phyloP scores from a whole-genome alignment of 805 yeast genomes.

The Wickerhamomyces canadensis region DNA sequence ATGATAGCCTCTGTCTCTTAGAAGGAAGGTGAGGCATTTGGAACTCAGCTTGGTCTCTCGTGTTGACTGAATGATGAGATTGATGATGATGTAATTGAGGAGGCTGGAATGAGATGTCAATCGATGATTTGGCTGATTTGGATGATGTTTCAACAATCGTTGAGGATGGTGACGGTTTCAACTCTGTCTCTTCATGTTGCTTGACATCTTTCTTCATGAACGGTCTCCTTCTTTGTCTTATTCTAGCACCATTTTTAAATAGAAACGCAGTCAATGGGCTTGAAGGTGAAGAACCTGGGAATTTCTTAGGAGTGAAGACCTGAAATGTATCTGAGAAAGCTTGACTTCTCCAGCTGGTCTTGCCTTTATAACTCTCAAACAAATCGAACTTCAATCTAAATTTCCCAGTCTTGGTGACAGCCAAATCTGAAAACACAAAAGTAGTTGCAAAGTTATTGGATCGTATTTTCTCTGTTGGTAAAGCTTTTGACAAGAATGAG shows the following conservation, averaged over 20 bases:
- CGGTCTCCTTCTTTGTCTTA: conserved; percentile 25
- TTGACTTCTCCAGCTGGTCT: conserved; percentile 16
- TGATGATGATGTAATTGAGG: too few species aligned
- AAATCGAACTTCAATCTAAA: conserved; percentile 23
- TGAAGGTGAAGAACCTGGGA: conserved; percentile 26
- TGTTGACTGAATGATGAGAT: not conserved
- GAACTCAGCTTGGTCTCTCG: too few species aligned
- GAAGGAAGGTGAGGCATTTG: too few species aligned
- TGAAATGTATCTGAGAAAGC: conserved; percentile 18
- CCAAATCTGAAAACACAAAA: conserved; percentile 28
- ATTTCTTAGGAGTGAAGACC: conserved; percentile 27
- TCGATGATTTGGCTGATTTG: too few species aligned
- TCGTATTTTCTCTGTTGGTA: conserved; percentile 13
- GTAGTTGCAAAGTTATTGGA: conserved; percentile 21
- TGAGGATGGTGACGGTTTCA: too few species aligned
- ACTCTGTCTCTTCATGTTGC: not conserved
- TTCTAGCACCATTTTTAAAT: conserved; percentile 27
- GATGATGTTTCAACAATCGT: not conserved
- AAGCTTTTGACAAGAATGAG: conserved; percentile 6
- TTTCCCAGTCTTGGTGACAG: conserved; percentile 24
- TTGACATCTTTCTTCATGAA: not conserved
- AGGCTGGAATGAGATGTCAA: too few species aligned
- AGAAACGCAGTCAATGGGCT: conserved; percentile 25
- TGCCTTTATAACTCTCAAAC: conserved; percentile 23
- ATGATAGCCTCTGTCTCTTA: too few species aligned